These are phyloP conservation scores for Vaccinium darrowii DNA, from an alignment of 148 eudicot species.

Conservation along the genomic window DNA sequence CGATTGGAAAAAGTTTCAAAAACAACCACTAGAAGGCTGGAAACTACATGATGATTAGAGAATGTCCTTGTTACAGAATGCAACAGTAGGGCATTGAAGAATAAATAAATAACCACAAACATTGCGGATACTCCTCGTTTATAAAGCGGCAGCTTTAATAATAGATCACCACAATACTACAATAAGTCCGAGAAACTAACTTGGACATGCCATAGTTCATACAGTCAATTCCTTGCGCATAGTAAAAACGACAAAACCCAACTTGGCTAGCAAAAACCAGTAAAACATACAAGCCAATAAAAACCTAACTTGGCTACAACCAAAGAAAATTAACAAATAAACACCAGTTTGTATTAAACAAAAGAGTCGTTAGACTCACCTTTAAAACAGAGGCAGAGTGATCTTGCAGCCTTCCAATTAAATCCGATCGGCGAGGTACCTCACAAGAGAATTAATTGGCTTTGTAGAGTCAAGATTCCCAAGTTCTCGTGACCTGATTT, in stretches of 20 bases:
- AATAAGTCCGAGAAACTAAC: not conserved
- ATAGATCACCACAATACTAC: not conserved
- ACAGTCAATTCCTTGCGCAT: not conserved
- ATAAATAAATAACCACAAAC: not conserved
- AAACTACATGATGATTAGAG: not conserved
- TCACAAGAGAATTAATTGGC: conserved; percentile 64
- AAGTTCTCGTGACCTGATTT: conserved; percentile 37
- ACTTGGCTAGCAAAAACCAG: not conserved
- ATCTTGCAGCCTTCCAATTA: conserved; percentile 44
- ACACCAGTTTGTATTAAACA: not conserved
- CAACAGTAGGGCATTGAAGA: not conserved
- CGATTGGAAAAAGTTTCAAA: not conserved
- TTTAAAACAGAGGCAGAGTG: conserved; percentile 53
- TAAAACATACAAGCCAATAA: not conserved
- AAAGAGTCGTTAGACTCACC: not conserved
- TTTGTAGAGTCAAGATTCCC: conserved; percentile 26
- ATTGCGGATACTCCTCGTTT: not conserved
- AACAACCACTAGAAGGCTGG: not conserved
- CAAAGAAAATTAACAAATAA: not conserved
- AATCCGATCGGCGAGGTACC: conserved; percentile 60
- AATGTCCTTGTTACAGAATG: not conserved
- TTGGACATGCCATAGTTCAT: not conserved
- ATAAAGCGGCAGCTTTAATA: not conserved
- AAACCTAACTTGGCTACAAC: not conserved
- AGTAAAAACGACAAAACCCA: not conserved